Conservation (phyloP, 2,329 filamentous ascomycete species). For the Aspergillus sp. region DNA sequence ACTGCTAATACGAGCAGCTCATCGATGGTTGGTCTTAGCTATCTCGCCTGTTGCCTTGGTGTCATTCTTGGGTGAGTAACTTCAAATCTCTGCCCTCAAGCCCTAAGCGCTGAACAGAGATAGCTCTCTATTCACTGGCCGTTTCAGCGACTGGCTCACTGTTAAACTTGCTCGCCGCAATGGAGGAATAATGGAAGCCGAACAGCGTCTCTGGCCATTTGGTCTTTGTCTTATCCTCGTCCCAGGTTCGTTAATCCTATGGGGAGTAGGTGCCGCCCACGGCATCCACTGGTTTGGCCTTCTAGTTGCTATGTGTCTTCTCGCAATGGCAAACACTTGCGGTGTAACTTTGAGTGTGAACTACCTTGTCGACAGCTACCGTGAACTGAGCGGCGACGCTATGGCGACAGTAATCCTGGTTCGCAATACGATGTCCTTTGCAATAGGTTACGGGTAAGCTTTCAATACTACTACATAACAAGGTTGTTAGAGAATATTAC, state of each 20-base stretch:
- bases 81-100: background rate
- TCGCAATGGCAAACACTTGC: slow-evolving; percentile 40
- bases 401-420: slow-evolving; percentile 47
- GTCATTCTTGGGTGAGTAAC: slow-evolving; percentile 29
- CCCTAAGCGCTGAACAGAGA: background rate
- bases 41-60: slow-evolving; percentile 37
- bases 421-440: slow-evolving; percentile 51
- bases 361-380: slow-evolving; percentile 43
- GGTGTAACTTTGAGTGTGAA: slow-evolving; percentile 41
- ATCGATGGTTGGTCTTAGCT: slow-evolving; percentile 41
- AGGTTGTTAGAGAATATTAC: background rate
- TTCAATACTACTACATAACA: background rate
- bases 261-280: slow-evolving; percentile 45
- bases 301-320: slow-evolving; percentile 43
- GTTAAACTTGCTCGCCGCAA: slow-evolving; percentile 41
- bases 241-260: slow-evolving; percentile 36
- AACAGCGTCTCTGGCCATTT: slow-evolving; percentile 44
- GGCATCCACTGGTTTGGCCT: slow-evolving; percentile 44
- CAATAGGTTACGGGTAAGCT: slow-evolving; percentile 42
- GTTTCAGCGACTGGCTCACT: slow-evolving; percentile 41
- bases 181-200: slow-evolving; percentile 42
- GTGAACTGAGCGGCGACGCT: slow-evolving; percentile 40
- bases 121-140: slow-evolving; percentile 40
- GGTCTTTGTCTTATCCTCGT: slow-evolving; percentile 34
- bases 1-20: slow-evolving; percentile 27